phyloP scores from a whole-genome alignment of 495 filamentous ascomycete species.

The Aspergillus sparsus region DNA sequence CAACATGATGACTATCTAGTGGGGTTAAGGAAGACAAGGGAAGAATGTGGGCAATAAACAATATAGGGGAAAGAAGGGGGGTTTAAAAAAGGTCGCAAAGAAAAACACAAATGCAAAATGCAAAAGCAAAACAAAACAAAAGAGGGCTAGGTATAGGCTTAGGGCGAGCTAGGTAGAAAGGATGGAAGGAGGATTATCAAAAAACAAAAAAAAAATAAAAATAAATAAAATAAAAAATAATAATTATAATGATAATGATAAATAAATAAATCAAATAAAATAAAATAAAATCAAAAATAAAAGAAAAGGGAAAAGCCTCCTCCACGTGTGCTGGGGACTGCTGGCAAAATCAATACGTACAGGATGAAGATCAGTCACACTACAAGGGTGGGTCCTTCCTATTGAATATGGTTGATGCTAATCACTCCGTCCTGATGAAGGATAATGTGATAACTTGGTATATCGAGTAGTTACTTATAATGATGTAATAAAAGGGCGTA shows the following conservation, averaged over 20 bases:
- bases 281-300: too few species aligned
- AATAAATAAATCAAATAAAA: background rate
- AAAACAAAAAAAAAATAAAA: too few species aligned
- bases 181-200: background rate
- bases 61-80: slow-evolving; percentile 8
- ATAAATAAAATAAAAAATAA: too few species aligned
- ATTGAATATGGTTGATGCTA: background rate
- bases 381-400: background rate
- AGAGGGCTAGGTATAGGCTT: background rate
- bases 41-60: slow-evolving; percentile 11
- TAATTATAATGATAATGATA: background rate
- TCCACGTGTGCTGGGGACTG: slow-evolving; percentile 12
- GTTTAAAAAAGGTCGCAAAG: slow-evolving; percentile 6
- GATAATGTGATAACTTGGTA: too few species aligned
- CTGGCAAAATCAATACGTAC: background rate
- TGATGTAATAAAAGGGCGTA: too few species aligned
- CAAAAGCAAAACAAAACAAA: slow-evolving; percentile 4
- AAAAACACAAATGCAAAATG: slow-evolving; percentile 11
- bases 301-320: slow-evolving; percentile 1
- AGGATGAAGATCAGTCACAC: slow-evolving; percentile 4
- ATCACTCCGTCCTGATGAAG: too few species aligned
- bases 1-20: slow-evolving; percentile 42
- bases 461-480: too few species aligned
- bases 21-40: slow-evolving; percentile 15
- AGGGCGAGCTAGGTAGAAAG: background rate